phyloP scores from a whole-genome alignment of 352 stramenopile species.

The Pythium apleroticum region DNA sequence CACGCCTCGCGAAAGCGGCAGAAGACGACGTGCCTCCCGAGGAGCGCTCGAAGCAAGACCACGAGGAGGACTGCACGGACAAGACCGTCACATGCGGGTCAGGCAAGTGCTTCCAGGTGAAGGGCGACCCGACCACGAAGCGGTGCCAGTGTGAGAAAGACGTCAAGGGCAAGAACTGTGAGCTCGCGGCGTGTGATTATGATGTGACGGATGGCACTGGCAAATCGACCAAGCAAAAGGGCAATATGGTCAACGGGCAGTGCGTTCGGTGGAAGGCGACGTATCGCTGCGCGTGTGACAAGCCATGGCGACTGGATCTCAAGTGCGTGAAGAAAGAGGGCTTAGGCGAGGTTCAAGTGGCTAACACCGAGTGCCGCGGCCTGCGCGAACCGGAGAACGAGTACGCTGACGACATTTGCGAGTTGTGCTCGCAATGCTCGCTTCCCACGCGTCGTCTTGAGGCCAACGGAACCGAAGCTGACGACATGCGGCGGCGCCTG shows the following conservation, averaged over 20 bases:
- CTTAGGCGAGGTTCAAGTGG: neutral
- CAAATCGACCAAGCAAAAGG: neutral
- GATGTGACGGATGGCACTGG: conserved; percentile 3
- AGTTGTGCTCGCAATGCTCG: neutral
- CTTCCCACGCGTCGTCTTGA: neutral
- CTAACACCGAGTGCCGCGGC: neutral
- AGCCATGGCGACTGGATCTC: neutral
- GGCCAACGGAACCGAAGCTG: neutral
- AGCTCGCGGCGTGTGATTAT: conserved; percentile 9
- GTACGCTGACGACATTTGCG: conserved; percentile 2
- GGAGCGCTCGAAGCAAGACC: conserved; percentile 2
- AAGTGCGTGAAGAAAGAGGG: conserved; percentile 6
- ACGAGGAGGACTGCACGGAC: conserved; percentile 4
- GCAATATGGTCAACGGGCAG: conserved; percentile 6
- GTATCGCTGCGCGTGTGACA: conserved; percentile 5
- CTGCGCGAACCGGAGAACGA: conserved; percentile 3
- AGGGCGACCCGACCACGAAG: neutral
- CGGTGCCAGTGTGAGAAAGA: neutral
- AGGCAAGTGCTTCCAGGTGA: conserved; percentile 10
- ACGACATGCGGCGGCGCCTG: neutral
- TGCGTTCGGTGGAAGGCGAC: conserved; percentile 1
- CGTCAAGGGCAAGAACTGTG: conserved; percentile 9
- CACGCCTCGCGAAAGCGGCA: neutral
- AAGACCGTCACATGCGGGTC: conserved; percentile 1
- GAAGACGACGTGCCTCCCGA: conserved; percentile 4